These are phyloP conservation scores for Trichoderma pleuroti DNA, from an alignment of 2,329 filamentous ascomycete genomes.

Conservation along the genomic window DNA sequence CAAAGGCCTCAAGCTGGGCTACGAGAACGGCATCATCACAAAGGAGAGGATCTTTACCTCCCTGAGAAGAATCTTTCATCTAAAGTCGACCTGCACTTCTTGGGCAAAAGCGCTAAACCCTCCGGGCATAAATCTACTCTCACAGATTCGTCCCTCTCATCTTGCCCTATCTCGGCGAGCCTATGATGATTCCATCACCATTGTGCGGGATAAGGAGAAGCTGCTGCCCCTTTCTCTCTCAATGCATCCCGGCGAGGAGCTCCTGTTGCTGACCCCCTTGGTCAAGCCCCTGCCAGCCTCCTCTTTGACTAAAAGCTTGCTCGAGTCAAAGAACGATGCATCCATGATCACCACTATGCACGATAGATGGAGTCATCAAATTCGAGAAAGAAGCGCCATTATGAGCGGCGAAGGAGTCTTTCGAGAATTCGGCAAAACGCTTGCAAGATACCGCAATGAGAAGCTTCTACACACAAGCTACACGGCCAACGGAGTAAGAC, in stretches of 20 bases:
- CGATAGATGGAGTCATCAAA: slow-evolving; percentile 56
- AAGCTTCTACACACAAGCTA: slow-evolving; percentile 92
- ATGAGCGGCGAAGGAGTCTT: slow-evolving; percentile 95
- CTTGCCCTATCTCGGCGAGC: slow-evolving; percentile 76
- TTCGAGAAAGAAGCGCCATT: slow-evolving; percentile 56
- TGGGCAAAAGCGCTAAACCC: slow-evolving; percentile 93
- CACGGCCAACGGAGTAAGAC: slow-evolving; percentile 85
- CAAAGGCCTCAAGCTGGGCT: slow-evolving; percentile 79
- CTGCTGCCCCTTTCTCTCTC: slow-evolving; percentile 78
- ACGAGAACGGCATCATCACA: slow-evolving; percentile 86
- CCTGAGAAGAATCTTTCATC: slow-evolving; percentile 68
- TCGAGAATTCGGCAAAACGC: slow-evolving; percentile 77
- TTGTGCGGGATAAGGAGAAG: slow-evolving; percentile 85
- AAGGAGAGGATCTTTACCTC: slow-evolving; percentile 77
- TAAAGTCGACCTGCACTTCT: slow-evolving; percentile 82
- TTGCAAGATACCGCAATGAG: slow-evolving; percentile 82
- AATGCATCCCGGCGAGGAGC: slow-evolving; percentile 78
- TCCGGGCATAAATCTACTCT: slow-evolving; percentile 70
- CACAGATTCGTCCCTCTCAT: slow-evolving; percentile 78
- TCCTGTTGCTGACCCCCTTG: slow-evolving; percentile 83
- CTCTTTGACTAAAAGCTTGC: slow-evolving; percentile 69
- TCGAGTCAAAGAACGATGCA: slow-evolving; percentile 49
- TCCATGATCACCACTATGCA: slow-evolving; percentile 40
- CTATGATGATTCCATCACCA: slow-evolving; percentile 89
- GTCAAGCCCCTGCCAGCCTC: slow-evolving; percentile 92